These are phyloP conservation scores for Helotiales sp. DNA, from an alignment of 2,329 filamentous ascomycete species.

Conservation along the genomic window DNA sequence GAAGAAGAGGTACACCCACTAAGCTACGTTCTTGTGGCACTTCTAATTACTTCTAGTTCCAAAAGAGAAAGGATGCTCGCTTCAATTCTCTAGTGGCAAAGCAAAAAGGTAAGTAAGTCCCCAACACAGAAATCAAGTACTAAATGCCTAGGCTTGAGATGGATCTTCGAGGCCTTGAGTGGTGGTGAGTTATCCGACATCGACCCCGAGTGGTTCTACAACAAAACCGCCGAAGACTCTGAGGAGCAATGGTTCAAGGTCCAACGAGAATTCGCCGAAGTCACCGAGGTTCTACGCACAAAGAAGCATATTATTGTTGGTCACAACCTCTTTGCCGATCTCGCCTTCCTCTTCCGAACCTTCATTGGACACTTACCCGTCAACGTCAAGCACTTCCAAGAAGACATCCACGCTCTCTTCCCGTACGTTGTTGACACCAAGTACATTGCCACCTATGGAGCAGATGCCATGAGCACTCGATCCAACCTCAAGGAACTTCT, in stretches of 20 bases:
- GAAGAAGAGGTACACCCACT: conserved; percentile 35
- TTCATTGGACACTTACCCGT: conserved; percentile 64
- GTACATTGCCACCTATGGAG: conserved; percentile 53
- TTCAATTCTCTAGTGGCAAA: conserved; percentile 32
- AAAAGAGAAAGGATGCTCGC: conserved; percentile 20
- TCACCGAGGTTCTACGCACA: conserved; percentile 37
- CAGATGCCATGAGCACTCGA: conserved; percentile 47
- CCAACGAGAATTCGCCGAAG: conserved; percentile 45
- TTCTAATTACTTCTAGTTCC: conserved; percentile 17
- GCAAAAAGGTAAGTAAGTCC: conserved; percentile 35
- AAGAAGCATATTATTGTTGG: conserved; percentile 56
- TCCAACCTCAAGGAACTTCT: conserved; percentile 55
- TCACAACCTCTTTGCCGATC: conserved; percentile 68
- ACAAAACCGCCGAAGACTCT: conserved; percentile 44
- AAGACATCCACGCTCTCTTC: conserved; percentile 53
- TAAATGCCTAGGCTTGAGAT: conserved; percentile 43
- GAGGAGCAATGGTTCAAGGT: conserved; percentile 42
- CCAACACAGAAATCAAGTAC: conserved; percentile 42
- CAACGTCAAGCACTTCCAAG: conserved; percentile 57
- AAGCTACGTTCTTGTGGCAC: background rate
- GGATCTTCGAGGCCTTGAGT: conserved; percentile 42
- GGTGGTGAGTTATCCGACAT: conserved; percentile 40
- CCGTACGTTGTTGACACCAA: conserved; percentile 64
- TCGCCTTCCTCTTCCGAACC: conserved; percentile 66
- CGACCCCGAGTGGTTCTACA: conserved; percentile 46